Conservation (phyloP, 495 filamentous ascomycete species). For the Alectoria sarmentosa region DNA sequence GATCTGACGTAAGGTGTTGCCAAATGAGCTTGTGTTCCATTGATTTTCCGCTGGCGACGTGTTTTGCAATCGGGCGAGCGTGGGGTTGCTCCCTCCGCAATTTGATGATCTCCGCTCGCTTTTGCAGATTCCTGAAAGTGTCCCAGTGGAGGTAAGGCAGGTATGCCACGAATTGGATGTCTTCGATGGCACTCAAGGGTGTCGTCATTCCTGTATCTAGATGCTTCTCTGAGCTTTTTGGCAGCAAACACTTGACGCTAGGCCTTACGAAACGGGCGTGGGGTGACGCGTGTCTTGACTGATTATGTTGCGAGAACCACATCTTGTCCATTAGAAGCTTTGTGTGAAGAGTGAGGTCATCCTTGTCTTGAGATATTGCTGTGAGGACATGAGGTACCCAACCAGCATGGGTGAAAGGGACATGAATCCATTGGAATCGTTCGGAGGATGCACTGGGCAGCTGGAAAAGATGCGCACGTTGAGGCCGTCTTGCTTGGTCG, state of each 20-base stretch:
- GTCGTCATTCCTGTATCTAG: slow-evolving; percentile 30
- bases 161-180: slow-evolving; percentile 37
- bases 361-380: slow-evolving; percentile 31
- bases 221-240: slow-evolving; percentile 13
- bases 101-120: slow-evolving; percentile 52
- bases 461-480: slow-evolving; percentile 34
- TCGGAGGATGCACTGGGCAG: slow-evolving; percentile 37
- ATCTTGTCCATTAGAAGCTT: slow-evolving; percentile 43
- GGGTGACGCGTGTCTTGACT: slow-evolving; percentile 41
- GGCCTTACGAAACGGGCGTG: slow-evolving; percentile 41
- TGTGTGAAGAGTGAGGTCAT: slow-evolving; percentile 40
- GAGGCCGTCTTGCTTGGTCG: slow-evolving; percentile 28
- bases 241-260: slow-evolving; percentile 33
- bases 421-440: slow-evolving; percentile 59
- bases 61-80: slow-evolving; percentile 47
- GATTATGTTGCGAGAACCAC: slow-evolving; percentile 41
- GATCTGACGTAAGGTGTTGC: slow-evolving; percentile 58
- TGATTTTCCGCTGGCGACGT: slow-evolving; percentile 45
- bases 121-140: slow-evolving; percentile 52
- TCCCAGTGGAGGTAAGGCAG: slow-evolving; percentile 59
- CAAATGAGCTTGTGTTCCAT: slow-evolving; percentile 56
- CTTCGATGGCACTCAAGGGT: slow-evolving; percentile 25
- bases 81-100: slow-evolving; percentile 49
- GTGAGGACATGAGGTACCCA: slow-evolving; percentile 52
- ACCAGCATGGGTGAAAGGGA: slow-evolving; percentile 57